A percentile compares a stretch with the other conserved stretches of the same genome.
These are phyloP conservation scores for Populus pruinosa DNA, from an alignment of 345 rosid species.

Conservation along the genomic window DNA sequence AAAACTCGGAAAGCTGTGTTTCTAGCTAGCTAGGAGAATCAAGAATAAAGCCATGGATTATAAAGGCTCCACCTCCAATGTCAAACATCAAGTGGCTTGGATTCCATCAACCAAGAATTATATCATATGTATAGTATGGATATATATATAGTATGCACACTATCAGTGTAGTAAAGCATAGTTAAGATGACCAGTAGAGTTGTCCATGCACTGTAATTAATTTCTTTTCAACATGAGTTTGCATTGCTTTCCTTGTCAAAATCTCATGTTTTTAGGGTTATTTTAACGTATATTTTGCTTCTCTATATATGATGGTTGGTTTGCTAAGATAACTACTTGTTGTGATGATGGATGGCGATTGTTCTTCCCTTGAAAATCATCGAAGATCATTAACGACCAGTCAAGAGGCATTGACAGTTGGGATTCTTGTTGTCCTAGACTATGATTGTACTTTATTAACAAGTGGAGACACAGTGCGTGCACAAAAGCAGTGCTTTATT, in stretches of 20 bases:
- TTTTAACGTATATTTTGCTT: no score
- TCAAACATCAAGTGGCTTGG: constrained; percentile 5
- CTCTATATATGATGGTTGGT: no score
- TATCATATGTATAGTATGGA: no score
- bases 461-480: not conserved
- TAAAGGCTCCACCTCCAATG: not conserved
- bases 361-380: no score
- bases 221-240: not conserved
- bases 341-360: no score
- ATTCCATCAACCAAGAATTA: not conserved
- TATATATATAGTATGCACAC: no score
- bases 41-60: constrained; percentile 4
- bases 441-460: not conserved
- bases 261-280: no score
- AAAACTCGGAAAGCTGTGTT: not conserved
- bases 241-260: no score
- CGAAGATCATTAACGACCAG: not conserved
- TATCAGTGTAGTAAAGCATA: no score
- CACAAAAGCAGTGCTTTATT: not conserved
- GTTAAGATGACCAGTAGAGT: no score
- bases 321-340: no score
- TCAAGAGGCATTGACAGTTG: not conserved
- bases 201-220: not conserved
- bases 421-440: no score
- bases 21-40: constrained; percentile 3